Conservation (phyloP, 2,329 filamentous ascomycete genomes). For the Calonectria montana region DNA sequence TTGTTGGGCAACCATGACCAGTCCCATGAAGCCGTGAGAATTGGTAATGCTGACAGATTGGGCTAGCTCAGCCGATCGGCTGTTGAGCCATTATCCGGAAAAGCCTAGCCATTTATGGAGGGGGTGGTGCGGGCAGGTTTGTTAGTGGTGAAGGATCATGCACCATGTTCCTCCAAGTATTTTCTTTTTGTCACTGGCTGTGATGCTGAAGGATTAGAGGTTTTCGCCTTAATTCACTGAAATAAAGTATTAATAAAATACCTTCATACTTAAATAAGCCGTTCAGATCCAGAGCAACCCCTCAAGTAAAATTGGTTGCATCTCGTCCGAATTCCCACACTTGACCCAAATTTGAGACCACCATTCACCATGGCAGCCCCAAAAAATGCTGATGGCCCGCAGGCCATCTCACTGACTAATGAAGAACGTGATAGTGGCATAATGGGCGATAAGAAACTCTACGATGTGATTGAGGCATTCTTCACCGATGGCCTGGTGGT, state of each 20-base stretch:
- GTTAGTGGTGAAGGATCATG: background rate
- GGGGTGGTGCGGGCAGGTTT: background rate
- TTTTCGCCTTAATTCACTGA: background rate
- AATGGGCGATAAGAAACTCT: constrained; percentile 35
- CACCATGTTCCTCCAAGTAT: background rate
- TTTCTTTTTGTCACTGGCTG: background rate
- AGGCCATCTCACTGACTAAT: background rate
- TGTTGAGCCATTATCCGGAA: background rate
- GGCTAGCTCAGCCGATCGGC: background rate
- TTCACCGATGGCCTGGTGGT: constrained; percentile 41
- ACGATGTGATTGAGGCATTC: constrained; percentile 41
- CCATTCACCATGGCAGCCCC: background rate
- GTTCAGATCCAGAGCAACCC: background rate
- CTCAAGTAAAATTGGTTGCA: background rate
- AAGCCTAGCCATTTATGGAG: background rate
- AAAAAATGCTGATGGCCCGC: background rate
- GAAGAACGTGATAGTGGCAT: background rate
- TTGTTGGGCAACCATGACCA: background rate
- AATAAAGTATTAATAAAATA: no score
- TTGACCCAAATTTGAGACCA: background rate
- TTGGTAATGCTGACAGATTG: background rate
- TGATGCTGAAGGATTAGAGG: background rate
- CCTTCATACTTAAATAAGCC: background rate
- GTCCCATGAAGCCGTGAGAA: background rate
- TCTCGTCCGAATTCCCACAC: no score